Base-by-base conservation (phyloP, 768 basidiomycete species). In the Leccinum subgranulosum region DNA sequence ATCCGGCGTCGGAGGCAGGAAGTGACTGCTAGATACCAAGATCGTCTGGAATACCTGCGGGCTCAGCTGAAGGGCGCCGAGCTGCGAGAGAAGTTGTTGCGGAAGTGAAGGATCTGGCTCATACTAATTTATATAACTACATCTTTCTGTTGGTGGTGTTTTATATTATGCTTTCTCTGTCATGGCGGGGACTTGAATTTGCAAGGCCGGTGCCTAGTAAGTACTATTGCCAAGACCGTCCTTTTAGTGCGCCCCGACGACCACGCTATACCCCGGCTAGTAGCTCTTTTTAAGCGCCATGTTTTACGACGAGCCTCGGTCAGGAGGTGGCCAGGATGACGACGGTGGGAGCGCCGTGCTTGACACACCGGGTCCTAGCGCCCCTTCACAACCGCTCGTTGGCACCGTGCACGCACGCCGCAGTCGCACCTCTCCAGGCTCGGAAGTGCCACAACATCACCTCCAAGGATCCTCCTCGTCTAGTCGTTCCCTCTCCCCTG, bases 61-160 rank as follows among this genome's bases (percentile, higher is more conserved):
- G 91, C 91, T 36, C 87, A 88, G 73, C 68, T 93, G 67, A 92
- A 91, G 73, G 87, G 88, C 19, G 91, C 90, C 2, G 87, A 92
- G 74, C 69, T 93, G 66, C 88, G 88, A 60, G 92, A 93, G 76
- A 90, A 90, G 69, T 73, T 93, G 63, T 62, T 88, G 76, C 84
- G 81, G 68, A 86, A 81, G 69, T 85, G 63, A 77, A 47, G 25
- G 51, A 45, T 33, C 31, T 41, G n/a, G 29, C 48, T 55, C 45
- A 33, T 52, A 25, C 52, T 57, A 29, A 31, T 31, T 31, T 31
- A 39, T 34, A 25, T 31, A 39, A 10, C 36, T 17, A 33, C 51
- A 52, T 47, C 63, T 55, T 58, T 61, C 51, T 27, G 15, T 45
- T 27, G 14, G 27, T 57, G 50, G 34, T 64, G 61, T 61, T 52